Conservation (phyloP, 2,329 filamentous ascomycete species). For the Blastomyces percursus region DNA sequence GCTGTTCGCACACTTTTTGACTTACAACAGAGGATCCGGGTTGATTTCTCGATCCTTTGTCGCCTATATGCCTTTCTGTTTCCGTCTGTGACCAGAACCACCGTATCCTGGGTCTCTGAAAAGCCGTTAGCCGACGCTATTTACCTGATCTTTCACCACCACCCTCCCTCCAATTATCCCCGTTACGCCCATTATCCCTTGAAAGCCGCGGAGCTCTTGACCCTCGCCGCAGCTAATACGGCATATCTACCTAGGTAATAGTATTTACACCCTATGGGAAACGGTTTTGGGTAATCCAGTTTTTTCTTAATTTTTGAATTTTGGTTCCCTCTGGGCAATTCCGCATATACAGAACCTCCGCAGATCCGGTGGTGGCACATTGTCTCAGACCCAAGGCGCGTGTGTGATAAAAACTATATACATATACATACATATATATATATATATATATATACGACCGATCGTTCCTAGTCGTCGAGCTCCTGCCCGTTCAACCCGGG, state of each 20-base stretch:
- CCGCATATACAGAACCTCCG: not conserved
- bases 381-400: not conserved
- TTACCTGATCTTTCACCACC: not conserved
- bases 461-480: not conserved
- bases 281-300: not conserved
- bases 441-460: not conserved
- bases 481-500: conserved; percentile 11
- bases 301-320: not conserved
- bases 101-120: not conserved
- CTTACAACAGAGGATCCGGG: not conserved
- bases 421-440: not conserved
- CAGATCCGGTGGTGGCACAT: not conserved
- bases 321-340: not conserved
- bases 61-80: not conserved
- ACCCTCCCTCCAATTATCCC: not conserved
- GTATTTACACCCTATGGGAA: not conserved
- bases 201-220: not conserved
- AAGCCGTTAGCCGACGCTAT: not conserved
- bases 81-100: not conserved
- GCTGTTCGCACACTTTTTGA: not conserved
- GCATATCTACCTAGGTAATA: not conserved
- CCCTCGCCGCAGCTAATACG: not conserved
- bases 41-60: not conserved
- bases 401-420: too few species aligned
- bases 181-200: not conserved